A percentile compares a stretch with the other conserved stretches of the same genome.
Evolutionary conservation across 106 monocot genomes (phyloP).

Genomic region (Gastrodia elata): DNA sequence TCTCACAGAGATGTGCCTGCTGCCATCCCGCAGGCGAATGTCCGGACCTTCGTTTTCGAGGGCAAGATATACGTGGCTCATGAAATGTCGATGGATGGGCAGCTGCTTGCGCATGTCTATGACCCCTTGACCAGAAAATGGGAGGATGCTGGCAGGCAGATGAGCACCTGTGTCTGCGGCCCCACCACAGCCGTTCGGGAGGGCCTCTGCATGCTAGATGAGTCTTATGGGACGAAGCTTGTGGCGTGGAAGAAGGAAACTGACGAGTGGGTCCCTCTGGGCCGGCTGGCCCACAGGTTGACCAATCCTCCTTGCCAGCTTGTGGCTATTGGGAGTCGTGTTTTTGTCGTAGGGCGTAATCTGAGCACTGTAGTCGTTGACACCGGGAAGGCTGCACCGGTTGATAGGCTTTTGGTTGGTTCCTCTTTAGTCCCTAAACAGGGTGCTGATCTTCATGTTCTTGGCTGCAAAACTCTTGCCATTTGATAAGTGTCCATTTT

Average conservation of each 20-base stretch:
- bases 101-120: conserved; percentile 22
- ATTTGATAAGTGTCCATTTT: too few species aligned
- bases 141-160: conserved; percentile 15
- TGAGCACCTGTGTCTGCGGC: conserved; percentile 26
- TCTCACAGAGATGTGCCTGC: conserved; percentile 18
- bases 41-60: conserved; percentile 24
- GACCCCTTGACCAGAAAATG: conserved; percentile 30
- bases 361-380: conserved; percentile 38
- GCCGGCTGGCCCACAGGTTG: conserved; percentile 30
- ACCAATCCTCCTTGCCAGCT: conserved; percentile 48
- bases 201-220: conserved; percentile 53
- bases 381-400: conserved; percentile 27
- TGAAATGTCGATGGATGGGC: conserved; percentile 9
- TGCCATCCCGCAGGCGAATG: conserved; percentile 19
- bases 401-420: conserved; percentile 26
- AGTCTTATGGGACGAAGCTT: conserved; percentile 30
- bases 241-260: conserved; percentile 39
- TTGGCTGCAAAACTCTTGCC: conserved; percentile 48
- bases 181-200: conserved; percentile 34
- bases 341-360: conserved; percentile 43
- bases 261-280: conserved; percentile 39
- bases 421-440: conserved; percentile 31
- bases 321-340: conserved; percentile 36
- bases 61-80: conserved; percentile 45
- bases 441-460: conserved; percentile 15